Conservation (phyloP, 1,284 basidiomycete genomes). For the Rhodotorula sp. region DNA sequence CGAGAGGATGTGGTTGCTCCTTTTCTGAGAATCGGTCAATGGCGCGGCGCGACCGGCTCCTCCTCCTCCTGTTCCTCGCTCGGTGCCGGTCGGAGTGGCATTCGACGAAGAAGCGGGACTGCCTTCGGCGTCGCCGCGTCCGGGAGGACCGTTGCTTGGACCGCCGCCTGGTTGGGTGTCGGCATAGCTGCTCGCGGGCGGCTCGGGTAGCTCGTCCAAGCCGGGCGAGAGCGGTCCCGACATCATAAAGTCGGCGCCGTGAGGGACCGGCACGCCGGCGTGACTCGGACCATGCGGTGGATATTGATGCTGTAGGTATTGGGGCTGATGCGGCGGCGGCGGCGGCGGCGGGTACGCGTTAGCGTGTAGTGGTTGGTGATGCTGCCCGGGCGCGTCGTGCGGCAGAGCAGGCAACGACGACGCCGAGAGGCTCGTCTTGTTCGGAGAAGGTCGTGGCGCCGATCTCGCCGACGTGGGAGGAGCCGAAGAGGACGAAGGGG, state of each 20-base stretch:
- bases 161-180: background rate
- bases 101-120: background rate
- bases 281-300: background rate
- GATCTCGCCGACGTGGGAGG: no score
- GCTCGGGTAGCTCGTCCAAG: background rate
- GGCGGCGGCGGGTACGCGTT: no score
- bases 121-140: background rate
- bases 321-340: no score
- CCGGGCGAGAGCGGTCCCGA: background rate
- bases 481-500: no score
- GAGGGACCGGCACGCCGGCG: background rate
- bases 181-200: background rate
- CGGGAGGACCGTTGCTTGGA: background rate
- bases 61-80: no score
- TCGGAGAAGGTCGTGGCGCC: no score
- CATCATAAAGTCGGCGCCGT: background rate
- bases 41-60: background rate
- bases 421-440: no score
- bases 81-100: background rate
- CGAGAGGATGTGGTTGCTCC: conserved; percentile 85
- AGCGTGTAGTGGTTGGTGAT: no score
- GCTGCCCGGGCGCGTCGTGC: no score
- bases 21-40: conserved; percentile 78
- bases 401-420: no score
- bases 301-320: background rate